Percentiles rank a stretch among this genome's conserved stretches.
phyloP scores from a whole-genome alignment of 1,139 yeast genomes.

The Geotrichum australiense region DNA sequence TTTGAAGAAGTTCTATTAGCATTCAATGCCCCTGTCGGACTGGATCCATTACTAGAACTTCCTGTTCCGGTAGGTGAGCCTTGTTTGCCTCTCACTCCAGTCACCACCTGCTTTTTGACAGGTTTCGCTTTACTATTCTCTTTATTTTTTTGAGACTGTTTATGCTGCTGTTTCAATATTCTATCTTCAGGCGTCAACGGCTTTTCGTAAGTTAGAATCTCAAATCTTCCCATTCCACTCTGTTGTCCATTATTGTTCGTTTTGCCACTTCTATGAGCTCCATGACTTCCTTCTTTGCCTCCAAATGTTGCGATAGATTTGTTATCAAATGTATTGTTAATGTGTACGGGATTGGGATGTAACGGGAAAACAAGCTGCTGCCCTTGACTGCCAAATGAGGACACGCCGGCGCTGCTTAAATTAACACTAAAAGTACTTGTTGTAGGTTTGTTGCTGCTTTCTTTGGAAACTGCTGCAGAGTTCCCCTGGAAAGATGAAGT shows the following conservation, averaged over 20 bases:
- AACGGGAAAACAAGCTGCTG: slow-evolving; percentile 18
- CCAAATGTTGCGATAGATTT: slow-evolving; percentile 15
- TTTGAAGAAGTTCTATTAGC: too few relatives aligned
- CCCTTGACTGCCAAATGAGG: slow-evolving; percentile 18
- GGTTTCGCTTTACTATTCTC: not conserved
- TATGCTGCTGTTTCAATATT: slow-evolving; percentile 12
- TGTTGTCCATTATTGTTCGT: slow-evolving; percentile 8
- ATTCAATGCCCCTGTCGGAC: too few relatives aligned
- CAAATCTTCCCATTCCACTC: slow-evolving; percentile 17
- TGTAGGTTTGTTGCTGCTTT: slow-evolving; percentile 7
- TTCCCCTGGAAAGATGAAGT: slow-evolving; percentile 11
- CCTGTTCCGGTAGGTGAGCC: too few relatives aligned
- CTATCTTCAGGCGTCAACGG: slow-evolving; percentile 15
- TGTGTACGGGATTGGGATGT: slow-evolving; percentile 6
- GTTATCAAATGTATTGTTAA: slow-evolving; percentile 11
- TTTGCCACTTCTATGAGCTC: slow-evolving; percentile 4
- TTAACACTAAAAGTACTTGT: slow-evolving; percentile 12
- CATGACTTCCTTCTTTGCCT: slow-evolving; percentile 7
- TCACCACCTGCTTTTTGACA: too few relatives aligned
- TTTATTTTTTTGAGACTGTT: not conserved
- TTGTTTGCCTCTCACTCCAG: too few relatives aligned
- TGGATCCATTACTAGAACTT: too few relatives aligned
- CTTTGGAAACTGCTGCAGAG: slow-evolving; percentile 11
- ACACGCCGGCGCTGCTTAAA: slow-evolving; percentile 5
- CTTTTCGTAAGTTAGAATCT: slow-evolving; percentile 17